A percentile compares a stretch with the other conserved stretches of the same genome.
phyloP scores from a whole-genome alignment of 441 rosid species.

The Melastoma candidum region DNA sequence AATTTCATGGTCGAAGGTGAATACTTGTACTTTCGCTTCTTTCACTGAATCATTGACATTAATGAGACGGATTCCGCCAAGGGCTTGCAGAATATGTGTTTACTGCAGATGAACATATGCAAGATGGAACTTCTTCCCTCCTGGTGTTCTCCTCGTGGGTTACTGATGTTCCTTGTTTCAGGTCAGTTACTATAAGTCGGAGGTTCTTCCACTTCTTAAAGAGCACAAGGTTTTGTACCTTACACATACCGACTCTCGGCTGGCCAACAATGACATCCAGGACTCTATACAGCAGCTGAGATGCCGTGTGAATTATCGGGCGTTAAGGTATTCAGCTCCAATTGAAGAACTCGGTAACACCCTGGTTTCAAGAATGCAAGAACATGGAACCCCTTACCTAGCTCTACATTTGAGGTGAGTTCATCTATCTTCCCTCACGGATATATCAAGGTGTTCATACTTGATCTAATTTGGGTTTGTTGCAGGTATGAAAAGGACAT shows the following conservation, averaged over 20 bases:
- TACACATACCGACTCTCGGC: slow-evolving; percentile 82
- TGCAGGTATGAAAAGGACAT: slow-evolving; percentile 90
- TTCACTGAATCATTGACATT: background rate
- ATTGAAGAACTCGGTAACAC: slow-evolving; percentile 70
- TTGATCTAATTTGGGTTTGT: slow-evolving; percentile 1
- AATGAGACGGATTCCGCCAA: too few relatives aligned
- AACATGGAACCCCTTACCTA: slow-evolving; percentile 56
- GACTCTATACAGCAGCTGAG: slow-evolving; percentile 68
- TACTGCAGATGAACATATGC: background rate
- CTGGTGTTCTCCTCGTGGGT: background rate
- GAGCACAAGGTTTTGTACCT: slow-evolving; percentile 73
- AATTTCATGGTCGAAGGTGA: slow-evolving; percentile 89
- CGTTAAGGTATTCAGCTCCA: slow-evolving; percentile 67
- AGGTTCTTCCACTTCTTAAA: slow-evolving; percentile 64
- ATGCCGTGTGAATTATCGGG: slow-evolving; percentile 77
- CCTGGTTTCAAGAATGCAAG: slow-evolving; percentile 69
- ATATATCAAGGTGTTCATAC: too few relatives aligned
- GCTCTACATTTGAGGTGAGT: slow-evolving; percentile 89
- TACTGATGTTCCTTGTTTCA: slow-evolving; percentile 23
- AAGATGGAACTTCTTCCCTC: background rate
- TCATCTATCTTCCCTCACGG: slow-evolving; percentile 4
- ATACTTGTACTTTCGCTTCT: slow-evolving; percentile 1
- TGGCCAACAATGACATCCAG: slow-evolving; percentile 69
- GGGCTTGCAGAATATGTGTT: too few relatives aligned
- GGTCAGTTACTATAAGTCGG: slow-evolving; percentile 67